phyloP scores from a whole-genome alignment of 2,329 filamentous ascomycete species.

The Ophiosphaerella herpotricha region DNA sequence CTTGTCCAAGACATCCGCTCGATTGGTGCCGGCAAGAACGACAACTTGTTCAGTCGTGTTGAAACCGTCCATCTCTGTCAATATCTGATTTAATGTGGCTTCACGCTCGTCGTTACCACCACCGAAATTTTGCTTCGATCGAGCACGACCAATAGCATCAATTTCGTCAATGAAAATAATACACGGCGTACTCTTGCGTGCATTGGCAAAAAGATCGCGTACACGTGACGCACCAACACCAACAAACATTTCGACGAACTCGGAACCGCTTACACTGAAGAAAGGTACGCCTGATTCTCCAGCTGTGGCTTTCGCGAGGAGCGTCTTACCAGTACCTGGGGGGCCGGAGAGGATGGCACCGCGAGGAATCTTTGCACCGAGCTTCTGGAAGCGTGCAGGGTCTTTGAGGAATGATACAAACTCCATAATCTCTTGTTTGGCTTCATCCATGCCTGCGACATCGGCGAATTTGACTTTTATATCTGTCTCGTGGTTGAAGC shows the following conservation, averaged over 20 bases:
- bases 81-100: conserved; percentile 94
- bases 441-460: conserved; percentile 97
- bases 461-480: conserved; percentile 97
- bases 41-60: conserved; percentile 96
- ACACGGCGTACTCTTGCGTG: conserved; percentile 93
- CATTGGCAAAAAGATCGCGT: conserved; percentile 90
- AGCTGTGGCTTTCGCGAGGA: conserved; percentile 95
- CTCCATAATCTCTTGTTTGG: conserved; percentile 98
- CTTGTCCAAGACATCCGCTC: conserved; percentile 92
- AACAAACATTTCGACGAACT: conserved; percentile 99
- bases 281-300: conserved; percentile 97
- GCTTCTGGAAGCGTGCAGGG: conserved; percentile 86
- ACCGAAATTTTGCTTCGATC: conserved; percentile 79
- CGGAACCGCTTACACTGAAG: conserved; percentile 97
- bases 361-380: conserved; percentile 96
- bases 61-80: conserved; percentile 99
- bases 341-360: conserved; percentile 97
- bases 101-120: conserved; percentile 97
- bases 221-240: conserved; percentile 96
- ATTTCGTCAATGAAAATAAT: conserved; percentile 99
- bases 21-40: conserved; percentile 94
- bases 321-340: conserved; percentile 96
- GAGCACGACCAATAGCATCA: conserved; percentile 91
- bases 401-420: conserved; percentile 97
- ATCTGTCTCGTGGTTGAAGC: conserved; percentile 95